Conservation (phyloP, 495 filamentous ascomycete species). For the Podospora conica region DNA sequence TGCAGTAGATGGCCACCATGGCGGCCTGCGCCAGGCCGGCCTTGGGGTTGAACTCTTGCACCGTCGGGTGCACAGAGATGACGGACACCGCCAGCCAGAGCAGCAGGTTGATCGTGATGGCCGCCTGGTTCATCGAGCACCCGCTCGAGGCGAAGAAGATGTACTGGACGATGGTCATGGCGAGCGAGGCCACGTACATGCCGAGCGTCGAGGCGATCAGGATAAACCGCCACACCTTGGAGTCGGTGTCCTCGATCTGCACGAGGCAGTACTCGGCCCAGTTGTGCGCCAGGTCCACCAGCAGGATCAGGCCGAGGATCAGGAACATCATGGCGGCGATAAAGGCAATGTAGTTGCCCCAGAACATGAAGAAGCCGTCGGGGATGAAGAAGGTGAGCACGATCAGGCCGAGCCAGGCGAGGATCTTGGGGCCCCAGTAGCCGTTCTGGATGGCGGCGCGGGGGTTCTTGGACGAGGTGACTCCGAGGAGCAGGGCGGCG, state of each 20-base stretch:
- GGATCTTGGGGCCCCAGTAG: constrained; percentile 75
- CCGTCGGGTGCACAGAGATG: constrained; percentile 79
- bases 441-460: constrained; percentile 90
- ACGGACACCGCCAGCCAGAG: constrained; percentile 75
- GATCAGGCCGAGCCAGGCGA: constrained; percentile 79
- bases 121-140: constrained; percentile 90
- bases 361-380: constrained; percentile 89
- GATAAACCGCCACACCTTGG: constrained; percentile 72
- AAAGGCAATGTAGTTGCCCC: constrained; percentile 90
- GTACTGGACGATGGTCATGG: constrained; percentile 95
- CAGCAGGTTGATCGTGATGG: constrained; percentile 73
- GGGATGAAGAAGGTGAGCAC: constrained; percentile 94
- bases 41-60: constrained; percentile 89
- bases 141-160: constrained; percentile 82
- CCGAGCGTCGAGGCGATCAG: constrained; percentile 86
- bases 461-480: constrained; percentile 77
- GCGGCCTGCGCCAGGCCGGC: constrained; percentile 93
- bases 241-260: constrained; percentile 88
- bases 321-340: constrained; percentile 90
- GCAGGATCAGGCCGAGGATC: constrained; percentile 80
- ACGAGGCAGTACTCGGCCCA: constrained; percentile 95
- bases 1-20: constrained; percentile 97
- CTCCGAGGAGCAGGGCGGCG: constrained; percentile 76
- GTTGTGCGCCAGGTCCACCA: constrained; percentile 94
- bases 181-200: constrained; percentile 86